phyloP scores from a whole-genome alignment of 176 grass and related monocot genomes.

The Carex pumila region DNA sequence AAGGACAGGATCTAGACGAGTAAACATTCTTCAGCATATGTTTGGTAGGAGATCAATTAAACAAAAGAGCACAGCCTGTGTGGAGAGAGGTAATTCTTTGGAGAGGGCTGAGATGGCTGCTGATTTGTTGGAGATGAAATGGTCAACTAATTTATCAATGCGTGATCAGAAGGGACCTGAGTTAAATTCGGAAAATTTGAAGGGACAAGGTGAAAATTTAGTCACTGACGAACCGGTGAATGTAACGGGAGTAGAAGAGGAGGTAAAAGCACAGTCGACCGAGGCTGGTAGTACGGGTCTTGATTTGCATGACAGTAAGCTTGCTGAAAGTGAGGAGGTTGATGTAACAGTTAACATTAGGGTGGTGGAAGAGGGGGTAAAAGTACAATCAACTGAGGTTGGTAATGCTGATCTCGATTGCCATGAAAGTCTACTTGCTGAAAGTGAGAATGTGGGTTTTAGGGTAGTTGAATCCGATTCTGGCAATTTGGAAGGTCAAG shows the following conservation, averaged over 20 bases:
- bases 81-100: constrained; percentile 63
- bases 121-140: constrained; percentile 74
- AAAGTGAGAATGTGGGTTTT: constrained; percentile 21
- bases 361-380: constrained; percentile 38
- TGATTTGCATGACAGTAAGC: constrained; percentile 19
- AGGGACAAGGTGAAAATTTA: constrained; percentile 19
- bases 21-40: constrained; percentile 52
- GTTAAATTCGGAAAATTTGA: constrained; percentile 29
- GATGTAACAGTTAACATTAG: constrained; percentile 21
- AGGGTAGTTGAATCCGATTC: constrained; percentile 21
- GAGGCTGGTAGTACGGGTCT: constrained; percentile 8
- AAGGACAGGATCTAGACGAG: constrained; percentile 29
- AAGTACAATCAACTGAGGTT: constrained; percentile 24
- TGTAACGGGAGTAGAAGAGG: constrained; percentile 28
- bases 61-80: constrained; percentile 15
- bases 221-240: background rate
- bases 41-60: constrained; percentile 64
- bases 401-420: constrained; percentile 12
- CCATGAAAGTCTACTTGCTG: constrained; percentile 12
- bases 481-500: constrained; percentile 24
- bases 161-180: constrained; percentile 8
- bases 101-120: constrained; percentile 82
- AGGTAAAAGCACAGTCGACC: constrained; percentile 27
- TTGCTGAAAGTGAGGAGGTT: constrained; percentile 14
- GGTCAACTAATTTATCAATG: constrained; percentile 57